Evolutionary conservation across 352 stramenopile genomes (phyloP).

Genomic region (Saprolegnia diclina): DNA sequence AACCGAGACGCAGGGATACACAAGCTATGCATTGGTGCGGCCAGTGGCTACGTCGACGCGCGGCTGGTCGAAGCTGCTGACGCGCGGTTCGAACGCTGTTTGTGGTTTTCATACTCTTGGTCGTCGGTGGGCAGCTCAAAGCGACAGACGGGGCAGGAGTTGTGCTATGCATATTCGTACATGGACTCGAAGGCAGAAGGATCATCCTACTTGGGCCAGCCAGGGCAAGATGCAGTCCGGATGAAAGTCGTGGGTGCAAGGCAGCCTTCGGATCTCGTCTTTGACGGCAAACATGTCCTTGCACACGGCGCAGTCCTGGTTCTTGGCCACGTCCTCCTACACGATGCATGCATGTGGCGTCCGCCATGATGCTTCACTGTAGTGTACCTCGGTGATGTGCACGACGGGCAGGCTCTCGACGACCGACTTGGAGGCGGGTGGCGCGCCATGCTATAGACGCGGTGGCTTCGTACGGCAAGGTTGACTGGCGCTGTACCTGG

Average conservation of each 20-base stretch:
- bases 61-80: background rate
- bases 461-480: background rate
- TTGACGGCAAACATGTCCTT: conserved; percentile 80
- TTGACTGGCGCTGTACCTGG: conserved; percentile 42
- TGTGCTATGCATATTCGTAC: conserved; percentile 63
- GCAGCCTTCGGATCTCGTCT: conserved; percentile 65
- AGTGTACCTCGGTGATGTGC: conserved; percentile 45
- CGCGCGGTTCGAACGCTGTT: background rate
- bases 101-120: conserved; percentile 54
- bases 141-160: conserved; percentile 81
- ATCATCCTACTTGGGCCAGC: conserved; percentile 50
- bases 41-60: too few species aligned
- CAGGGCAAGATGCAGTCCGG: conserved; percentile 82
- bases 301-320: conserved; percentile 78
- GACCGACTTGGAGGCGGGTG: conserved; percentile 64
- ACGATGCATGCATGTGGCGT: background rate
- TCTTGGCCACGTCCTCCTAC: conserved; percentile 62
- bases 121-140: conserved; percentile 82
- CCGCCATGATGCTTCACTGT: background rate
- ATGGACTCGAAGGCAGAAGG: background rate
- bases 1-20: too few species aligned
- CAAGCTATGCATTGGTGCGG: too few species aligned
- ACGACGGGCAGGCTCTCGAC: conserved; percentile 70
- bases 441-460: conserved; percentile 56
- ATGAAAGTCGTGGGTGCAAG: conserved; percentile 75